Percentiles rank a stretch among this genome's conserved stretches.
Evolutionary conservation across 1,284 basidiomycete genomes (phyloP).

Genomic region (Takashimella tepidaria): DNA sequence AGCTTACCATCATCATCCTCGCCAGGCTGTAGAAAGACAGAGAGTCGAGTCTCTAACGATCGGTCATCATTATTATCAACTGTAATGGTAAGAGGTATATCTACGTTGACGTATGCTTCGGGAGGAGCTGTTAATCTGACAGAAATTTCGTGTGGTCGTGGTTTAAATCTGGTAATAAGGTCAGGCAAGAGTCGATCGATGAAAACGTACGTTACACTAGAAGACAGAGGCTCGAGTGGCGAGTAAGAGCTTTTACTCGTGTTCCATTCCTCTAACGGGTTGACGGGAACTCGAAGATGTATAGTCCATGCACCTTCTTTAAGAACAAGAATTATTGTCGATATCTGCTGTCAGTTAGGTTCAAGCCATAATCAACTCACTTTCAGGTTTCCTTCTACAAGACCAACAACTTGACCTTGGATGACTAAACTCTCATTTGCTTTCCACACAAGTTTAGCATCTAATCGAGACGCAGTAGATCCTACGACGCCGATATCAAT

Average conservation of each 20-base stretch:
- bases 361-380: conserved; percentile 15
- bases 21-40: conserved; percentile 70
- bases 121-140: conserved; percentile 57
- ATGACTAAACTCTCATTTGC: conserved; percentile 14
- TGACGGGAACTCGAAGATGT: conserved; percentile 19
- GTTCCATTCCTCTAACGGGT: conserved; percentile 19
- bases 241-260: conserved; percentile 10
- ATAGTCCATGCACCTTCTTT: conserved; percentile 33
- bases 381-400: conserved; percentile 19
- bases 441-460: conserved; percentile 12
- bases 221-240: conserved; percentile 17
- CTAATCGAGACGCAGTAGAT: background rate
- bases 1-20: conserved; percentile 68
- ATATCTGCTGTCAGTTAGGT: conserved; percentile 20
- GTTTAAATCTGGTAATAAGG: conserved; percentile 59
- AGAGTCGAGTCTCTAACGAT: conserved; percentile 61
- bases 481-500: conserved; percentile 5
- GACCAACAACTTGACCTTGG: conserved; percentile 13
- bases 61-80: conserved; percentile 65
- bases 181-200: conserved; percentile 1
- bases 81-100: conserved; percentile 62
- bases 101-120: conserved; percentile 71
- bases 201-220: conserved; percentile 14
- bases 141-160: conserved; percentile 58
- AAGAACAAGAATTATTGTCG: conserved; percentile 22